Evolutionary conservation across 768 basidiomycete species (phyloP).

Genomic region (Pseudohyphozyma bogoriensis): DNA sequence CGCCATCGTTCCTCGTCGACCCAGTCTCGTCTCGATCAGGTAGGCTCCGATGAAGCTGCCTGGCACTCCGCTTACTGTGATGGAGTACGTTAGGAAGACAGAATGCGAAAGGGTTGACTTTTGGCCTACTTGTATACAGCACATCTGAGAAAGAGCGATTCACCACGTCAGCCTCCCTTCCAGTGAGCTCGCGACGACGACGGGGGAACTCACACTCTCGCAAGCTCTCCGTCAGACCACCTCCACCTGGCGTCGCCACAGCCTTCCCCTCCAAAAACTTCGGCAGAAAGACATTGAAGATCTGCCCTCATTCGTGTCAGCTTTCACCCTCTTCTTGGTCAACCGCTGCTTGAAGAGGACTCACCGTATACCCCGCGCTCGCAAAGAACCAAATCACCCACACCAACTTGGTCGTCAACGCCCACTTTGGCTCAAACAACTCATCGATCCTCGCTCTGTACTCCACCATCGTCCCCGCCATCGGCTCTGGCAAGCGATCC

Average conservation of each 20-base stretch:
- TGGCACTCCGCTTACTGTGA: slow-evolving; percentile 18
- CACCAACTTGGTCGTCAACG: slow-evolving; percentile 62
- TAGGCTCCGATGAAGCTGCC: slow-evolving; percentile 65
- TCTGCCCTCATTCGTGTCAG: slow-evolving; percentile 58
- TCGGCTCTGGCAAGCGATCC: not conserved
- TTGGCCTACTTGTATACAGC: slow-evolving; percentile 2
- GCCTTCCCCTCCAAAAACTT: slow-evolving; percentile 64
- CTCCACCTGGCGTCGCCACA: slow-evolving; percentile 15
- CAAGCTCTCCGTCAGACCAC: slow-evolving; percentile 49
- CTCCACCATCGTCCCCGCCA: slow-evolving; percentile 41
- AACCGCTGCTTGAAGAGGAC: not conserved
- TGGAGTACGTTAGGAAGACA: not conserved
- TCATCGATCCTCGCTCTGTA: slow-evolving; percentile 60
- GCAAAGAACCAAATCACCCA: slow-evolving; percentile 70
- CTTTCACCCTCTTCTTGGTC: not conserved
- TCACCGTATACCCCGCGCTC: slow-evolving; percentile 51
- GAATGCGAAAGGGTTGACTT: not conserved
- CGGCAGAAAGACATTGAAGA: slow-evolving; percentile 87
- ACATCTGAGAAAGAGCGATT: not conserved
- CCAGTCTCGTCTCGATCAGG: slow-evolving; percentile 58
- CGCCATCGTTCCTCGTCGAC: slow-evolving; percentile 58
- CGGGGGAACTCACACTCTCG: slow-evolving; percentile 84
- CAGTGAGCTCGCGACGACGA: not conserved
- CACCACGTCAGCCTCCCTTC: not conserved
- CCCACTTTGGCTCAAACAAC: slow-evolving; percentile 67